phyloP scores from a whole-genome alignment of 768 basidiomycete species.

The Suillus variegatus region DNA sequence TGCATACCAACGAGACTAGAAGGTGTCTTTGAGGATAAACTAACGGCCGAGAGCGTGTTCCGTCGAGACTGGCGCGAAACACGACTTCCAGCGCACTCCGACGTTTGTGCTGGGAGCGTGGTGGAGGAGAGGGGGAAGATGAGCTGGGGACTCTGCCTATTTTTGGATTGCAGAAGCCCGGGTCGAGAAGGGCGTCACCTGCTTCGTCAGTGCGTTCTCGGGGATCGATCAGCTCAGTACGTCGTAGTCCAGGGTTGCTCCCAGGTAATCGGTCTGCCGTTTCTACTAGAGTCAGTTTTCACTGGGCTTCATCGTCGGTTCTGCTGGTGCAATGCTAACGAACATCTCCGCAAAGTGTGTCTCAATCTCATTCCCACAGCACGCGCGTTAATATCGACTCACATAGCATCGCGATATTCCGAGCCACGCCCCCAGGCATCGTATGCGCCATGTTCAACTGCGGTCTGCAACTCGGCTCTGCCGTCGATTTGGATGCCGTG shows the following conservation, averaged over 20 bases:
- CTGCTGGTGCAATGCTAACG: neutral
- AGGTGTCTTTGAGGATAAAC: constrained; percentile 64
- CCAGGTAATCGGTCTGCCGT: constrained; percentile 42
- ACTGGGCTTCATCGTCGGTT: neutral
- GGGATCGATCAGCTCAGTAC: constrained; percentile 32
- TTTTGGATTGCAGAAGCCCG: constrained; percentile 11
- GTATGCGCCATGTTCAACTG: constrained; percentile 51
- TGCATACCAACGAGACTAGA: constrained; percentile 28
- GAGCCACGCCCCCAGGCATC: constrained; percentile 44
- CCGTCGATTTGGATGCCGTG: constrained; percentile 45
- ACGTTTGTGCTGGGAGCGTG: constrained; percentile 16
- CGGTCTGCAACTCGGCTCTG: constrained; percentile 47
- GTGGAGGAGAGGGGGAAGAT: constrained; percentile 30
- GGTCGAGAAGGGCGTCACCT: constrained; percentile 44
- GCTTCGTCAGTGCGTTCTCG: constrained; percentile 52
- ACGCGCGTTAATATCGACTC: too few relatives aligned
- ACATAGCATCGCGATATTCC: constrained; percentile 44
- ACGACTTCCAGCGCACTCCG: constrained; percentile 36
- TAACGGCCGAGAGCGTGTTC: constrained; percentile 64
- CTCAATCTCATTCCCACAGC: neutral
- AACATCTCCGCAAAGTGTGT: constrained; percentile 43
- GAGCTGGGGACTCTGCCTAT: constrained; percentile 28
- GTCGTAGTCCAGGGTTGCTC: constrained; percentile 52
- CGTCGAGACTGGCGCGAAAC: constrained; percentile 79
- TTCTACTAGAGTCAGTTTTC: constrained; percentile 29